Percentiles rank a stretch among this genome's conserved stretches.
Conservation (phyloP, 768 basidiomycete species). For the Suillus fuscotomentosus region DNA sequence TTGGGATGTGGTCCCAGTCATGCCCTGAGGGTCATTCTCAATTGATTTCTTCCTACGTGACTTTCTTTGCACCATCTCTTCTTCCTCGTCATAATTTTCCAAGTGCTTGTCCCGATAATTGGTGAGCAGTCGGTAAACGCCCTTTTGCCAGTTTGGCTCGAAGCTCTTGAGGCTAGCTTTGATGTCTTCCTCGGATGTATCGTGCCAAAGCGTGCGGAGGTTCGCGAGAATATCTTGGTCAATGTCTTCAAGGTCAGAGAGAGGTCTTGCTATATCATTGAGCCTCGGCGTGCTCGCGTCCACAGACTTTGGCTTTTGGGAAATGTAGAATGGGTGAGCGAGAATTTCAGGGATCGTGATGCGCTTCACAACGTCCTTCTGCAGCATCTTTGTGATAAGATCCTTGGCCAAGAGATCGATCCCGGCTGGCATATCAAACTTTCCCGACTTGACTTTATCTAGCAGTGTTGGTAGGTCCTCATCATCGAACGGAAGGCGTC, state of each 20-base stretch:
- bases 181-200: slow-evolving; percentile 71
- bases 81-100: slow-evolving; percentile 52
- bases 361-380: slow-evolving; percentile 66
- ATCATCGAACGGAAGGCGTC: slow-evolving; percentile 90
- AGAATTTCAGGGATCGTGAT: slow-evolving; percentile 85
- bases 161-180: slow-evolving; percentile 60
- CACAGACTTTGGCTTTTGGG: slow-evolving; percentile 46
- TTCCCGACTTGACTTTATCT: slow-evolving; percentile 73
- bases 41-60: slow-evolving; percentile 35
- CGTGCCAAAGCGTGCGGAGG: slow-evolving; percentile 90
- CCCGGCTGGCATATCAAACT: slow-evolving; percentile 70
- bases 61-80: slow-evolving; percentile 40
- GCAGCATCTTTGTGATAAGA: slow-evolving; percentile 78
- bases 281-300: slow-evolving; percentile 54
- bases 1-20: slow-evolving; percentile 23
- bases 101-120: slow-evolving; percentile 75
- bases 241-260: slow-evolving; percentile 61
- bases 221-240: slow-evolving; percentile 91
- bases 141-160: slow-evolving; percentile 91
- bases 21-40: slow-evolving; percentile 21
- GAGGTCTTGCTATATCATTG: slow-evolving; percentile 66
- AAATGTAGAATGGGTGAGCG: slow-evolving; percentile 74
- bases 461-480: slow-evolving; percentile 78
- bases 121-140: slow-evolving; percentile 88
- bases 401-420: slow-evolving; percentile 73